Conservation (phyloP, 306 rosid genomes). For the Castanea crenata region DNA sequence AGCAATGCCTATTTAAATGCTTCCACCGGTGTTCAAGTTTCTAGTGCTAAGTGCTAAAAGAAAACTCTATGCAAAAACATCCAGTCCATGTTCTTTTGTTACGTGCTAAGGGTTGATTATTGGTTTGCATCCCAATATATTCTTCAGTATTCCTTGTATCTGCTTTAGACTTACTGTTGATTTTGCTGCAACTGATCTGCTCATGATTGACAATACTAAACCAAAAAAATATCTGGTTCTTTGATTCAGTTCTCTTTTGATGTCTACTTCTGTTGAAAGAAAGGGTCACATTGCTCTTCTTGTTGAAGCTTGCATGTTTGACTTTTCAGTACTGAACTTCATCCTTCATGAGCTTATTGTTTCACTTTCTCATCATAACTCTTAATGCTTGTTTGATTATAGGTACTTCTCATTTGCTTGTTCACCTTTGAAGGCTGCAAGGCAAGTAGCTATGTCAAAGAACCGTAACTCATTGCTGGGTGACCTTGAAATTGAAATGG, state of each 20-base stretch:
- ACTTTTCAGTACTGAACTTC: neutral
- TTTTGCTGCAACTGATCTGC: neutral
- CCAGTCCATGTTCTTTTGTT: neutral
- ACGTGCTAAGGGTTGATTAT: neutral
- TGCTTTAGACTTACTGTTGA: neutral
- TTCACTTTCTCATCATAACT: neutral
- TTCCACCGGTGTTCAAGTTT: neutral
- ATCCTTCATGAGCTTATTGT: neutral
- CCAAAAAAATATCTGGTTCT: neutral
- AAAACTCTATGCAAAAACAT: neutral
- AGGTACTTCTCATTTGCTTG: constrained; percentile 36
- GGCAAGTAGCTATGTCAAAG: constrained; percentile 34
- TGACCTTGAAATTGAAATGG: constrained; percentile 66
- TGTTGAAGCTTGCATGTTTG: neutral
- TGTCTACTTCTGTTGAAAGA: neutral
- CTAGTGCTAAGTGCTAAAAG: neutral
- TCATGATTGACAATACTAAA: neutral
- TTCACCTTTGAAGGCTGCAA: constrained; percentile 44
- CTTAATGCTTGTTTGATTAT: constrained; percentile 8
- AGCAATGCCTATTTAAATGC: neutral
- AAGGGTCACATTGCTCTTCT: neutral
- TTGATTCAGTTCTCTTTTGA: neutral
- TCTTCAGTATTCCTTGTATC: neutral
- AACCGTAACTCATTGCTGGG: constrained; percentile 39
- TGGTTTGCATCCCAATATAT: neutral